Base-by-base conservation (phyloP, 805 yeast genomes). In the Candida vartiovaarae region DNA sequence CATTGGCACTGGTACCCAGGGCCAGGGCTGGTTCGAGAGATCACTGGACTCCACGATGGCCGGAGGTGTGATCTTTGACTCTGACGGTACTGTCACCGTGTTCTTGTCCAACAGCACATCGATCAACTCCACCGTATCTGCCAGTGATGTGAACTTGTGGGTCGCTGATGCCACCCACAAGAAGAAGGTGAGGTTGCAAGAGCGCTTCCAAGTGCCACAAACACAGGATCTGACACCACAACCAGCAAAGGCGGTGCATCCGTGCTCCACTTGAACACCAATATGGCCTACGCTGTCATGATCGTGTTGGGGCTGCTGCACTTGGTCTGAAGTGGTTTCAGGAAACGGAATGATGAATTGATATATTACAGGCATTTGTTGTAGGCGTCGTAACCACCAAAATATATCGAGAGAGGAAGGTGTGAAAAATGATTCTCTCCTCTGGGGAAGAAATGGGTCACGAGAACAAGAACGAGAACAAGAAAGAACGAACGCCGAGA, bases 31-130 rank as follows among this genome's bases (percentile, higher is more conserved):
- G 56, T 66, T 82, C 41, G 59, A 66, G 46, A 75, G 91, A 70
- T 74, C 75, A 40, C 68, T 74, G 39, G 42, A 52, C 8, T 55
- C 66, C 7, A 64, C 72, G 20, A 80, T 81, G 86, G 66, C 51
- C 43, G 91, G 91, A 46, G 91, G 90, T 60, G 88, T 81, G 39
- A 72, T 77, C 6, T 82, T 84, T 53, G 85, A 76, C 46, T 62
- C 75, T 42, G 69, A 71, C 49, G 88, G 88, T 36, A 68, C 67
- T 36, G 81, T 77, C 15, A 63, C 76, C n/a, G 79, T 80, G 5
- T 84, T 81, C 62, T 48, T 82, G 48, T 72, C 82, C 32, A 73
- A 80, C 56, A 59, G 63, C 29, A 74, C 85, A 30, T 40, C 68
- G 1, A 70, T 82, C 48, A 78, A 71, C 52, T 52, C 56, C 2